phyloP scores from a whole-genome alignment of 2,329 filamentous ascomycete genomes.

The Parastagonospora nodorum region DNA sequence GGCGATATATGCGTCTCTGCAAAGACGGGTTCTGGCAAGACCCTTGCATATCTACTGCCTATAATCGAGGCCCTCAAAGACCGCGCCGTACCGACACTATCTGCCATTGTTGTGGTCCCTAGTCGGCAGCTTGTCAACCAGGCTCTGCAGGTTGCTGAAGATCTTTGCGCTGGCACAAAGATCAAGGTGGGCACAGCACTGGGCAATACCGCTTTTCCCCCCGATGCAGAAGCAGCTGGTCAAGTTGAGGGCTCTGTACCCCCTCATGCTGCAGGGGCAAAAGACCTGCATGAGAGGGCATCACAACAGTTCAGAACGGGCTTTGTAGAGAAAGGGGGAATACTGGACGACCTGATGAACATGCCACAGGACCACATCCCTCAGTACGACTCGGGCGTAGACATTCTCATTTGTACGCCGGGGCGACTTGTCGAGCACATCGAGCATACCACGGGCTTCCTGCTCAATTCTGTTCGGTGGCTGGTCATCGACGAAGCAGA shows the following conservation, averaged over 20 bases:
- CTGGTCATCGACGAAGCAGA: conserved; percentile 93
- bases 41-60: conserved; percentile 86
- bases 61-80: conserved; percentile 77
- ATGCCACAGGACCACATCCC: conserved; percentile 67
- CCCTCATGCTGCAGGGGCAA: conserved; percentile 67
- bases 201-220: conserved; percentile 75
- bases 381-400: conserved; percentile 72
- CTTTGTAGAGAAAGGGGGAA: conserved; percentile 43
- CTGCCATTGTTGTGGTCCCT: conserved; percentile 84
- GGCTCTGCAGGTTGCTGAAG: conserved; percentile 76
- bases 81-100: conserved; percentile 67
- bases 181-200: conserved; percentile 82
- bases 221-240: conserved; percentile 67
- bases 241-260: conserved; percentile 63
- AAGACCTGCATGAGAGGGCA: conserved; percentile 51
- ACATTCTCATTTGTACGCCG: conserved; percentile 89
- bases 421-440: conserved; percentile 92
- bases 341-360: conserved; percentile 45
- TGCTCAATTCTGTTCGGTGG: conserved; percentile 79
- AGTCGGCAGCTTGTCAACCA: conserved; percentile 90
- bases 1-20: conserved; percentile 90
- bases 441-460: conserved; percentile 80
- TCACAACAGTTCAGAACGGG: conserved; percentile 35
- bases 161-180: conserved; percentile 71
- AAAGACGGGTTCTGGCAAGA: conserved; percentile 95